Conservation (phyloP, 2,329 filamentous ascomycete genomes). For the Hymenoscyphus scutula region DNA sequence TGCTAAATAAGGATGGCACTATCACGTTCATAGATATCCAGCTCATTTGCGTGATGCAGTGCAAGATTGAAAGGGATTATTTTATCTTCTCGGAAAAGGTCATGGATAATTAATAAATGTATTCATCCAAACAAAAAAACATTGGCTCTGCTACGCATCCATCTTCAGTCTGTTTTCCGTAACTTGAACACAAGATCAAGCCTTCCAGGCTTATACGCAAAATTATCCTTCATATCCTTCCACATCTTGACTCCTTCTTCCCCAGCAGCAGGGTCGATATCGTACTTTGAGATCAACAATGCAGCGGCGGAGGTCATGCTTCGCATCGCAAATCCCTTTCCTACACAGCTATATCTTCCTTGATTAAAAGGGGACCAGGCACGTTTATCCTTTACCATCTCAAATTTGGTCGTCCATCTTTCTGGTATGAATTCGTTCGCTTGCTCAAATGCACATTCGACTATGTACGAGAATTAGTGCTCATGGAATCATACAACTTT, state of each 20-base stretch:
- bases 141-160: too few relatives aligned
- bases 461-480: background rate
- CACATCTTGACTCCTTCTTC: background rate
- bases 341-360: conserved; percentile 10
- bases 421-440: conserved; percentile 13
- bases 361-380: conserved; percentile 3
- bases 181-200: conserved; percentile 1
- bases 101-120: too few relatives aligned
- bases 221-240: conserved; percentile 5
- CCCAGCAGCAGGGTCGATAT: conserved; percentile 6
- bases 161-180: background rate
- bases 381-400: conserved; percentile 8
- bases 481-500: too few relatives aligned
- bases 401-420: conserved; percentile 4
- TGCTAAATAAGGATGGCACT: too few relatives aligned
- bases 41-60: too few relatives aligned
- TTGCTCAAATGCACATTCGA: conserved; percentile 1
- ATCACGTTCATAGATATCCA: too few relatives aligned
- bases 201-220: background rate
- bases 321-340: conserved; percentile 5
- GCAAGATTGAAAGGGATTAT: too few relatives aligned
- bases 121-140: too few relatives aligned
- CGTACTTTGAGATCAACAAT: conserved; percentile 3
- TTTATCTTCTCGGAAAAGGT: too few relatives aligned
- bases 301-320: conserved; percentile 1